Conservation (phyloP, 176 grass and related monocot genomes). For the Rhynchospora breviuscula region DNA sequence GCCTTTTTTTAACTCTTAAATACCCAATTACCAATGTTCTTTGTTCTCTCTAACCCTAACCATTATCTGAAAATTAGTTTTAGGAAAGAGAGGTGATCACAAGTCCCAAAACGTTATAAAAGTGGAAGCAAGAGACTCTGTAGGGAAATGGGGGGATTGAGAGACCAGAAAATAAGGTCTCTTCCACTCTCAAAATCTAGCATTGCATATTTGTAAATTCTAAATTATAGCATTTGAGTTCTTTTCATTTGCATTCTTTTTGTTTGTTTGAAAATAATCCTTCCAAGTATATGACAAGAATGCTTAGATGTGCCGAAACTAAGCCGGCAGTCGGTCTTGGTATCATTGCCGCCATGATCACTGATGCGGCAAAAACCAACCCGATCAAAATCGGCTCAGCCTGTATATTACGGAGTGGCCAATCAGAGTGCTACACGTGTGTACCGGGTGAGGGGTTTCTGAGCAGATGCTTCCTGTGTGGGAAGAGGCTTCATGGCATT, state of each 20-base stretch:
- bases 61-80: not conserved
- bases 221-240: not conserved
- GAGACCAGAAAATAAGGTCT: not conserved
- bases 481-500: not conserved
- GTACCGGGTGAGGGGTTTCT: not conserved
- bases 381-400: not conserved
- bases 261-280: not conserved
- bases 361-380: not conserved
- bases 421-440: not conserved
- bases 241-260: not conserved
- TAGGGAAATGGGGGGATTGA: not conserved
- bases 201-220: not conserved
- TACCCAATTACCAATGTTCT: not conserved
- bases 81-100: not conserved
- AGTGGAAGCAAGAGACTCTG: not conserved
- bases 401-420: not conserved
- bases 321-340: not conserved
- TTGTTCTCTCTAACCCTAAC: not conserved
- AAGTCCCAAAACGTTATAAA: not conserved
- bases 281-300: not conserved
- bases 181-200: not conserved
- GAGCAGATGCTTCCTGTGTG: slow-evolving; percentile 8
- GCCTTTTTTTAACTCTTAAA: not conserved
- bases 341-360: not conserved
- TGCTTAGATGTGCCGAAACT: not conserved